phyloP scores from a whole-genome alignment of 1,284 basidiomycete genomes.

The Vanrija sp. region DNA sequence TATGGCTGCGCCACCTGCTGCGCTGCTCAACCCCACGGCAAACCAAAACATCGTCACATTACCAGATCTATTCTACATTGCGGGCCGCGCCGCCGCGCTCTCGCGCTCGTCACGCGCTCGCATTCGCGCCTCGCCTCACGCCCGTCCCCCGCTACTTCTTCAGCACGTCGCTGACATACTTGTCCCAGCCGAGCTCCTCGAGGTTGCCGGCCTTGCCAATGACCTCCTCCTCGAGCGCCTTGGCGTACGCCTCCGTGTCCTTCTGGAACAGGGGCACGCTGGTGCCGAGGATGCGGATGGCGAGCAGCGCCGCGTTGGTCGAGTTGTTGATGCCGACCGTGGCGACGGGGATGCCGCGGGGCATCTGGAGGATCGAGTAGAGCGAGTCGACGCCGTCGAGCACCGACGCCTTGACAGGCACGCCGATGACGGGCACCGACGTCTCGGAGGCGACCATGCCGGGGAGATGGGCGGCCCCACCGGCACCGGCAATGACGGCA shows the following conservation, averaged over 20 bases:
- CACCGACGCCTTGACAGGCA: constrained; percentile 91
- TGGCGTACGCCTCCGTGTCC: constrained; percentile 73
- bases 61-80: no score
- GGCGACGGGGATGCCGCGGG: constrained; percentile 94
- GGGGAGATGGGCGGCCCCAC: constrained; percentile 93
- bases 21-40: no score
- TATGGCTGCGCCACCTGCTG: no score
- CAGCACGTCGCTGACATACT: constrained; percentile 56
- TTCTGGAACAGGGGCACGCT: constrained; percentile 64
- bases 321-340: constrained; percentile 97
- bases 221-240: constrained; percentile 74
- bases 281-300: constrained; percentile 78
- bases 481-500: constrained; percentile 89
- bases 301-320: constrained; percentile 88
- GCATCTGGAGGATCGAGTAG: constrained; percentile 99
- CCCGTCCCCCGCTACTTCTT: constrained; percentile 45
- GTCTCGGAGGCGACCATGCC: constrained; percentile 98
- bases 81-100: no score
- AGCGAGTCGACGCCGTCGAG: constrained; percentile 95
- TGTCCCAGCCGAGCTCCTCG: constrained; percentile 78
- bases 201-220: constrained; percentile 75
- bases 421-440: constrained; percentile 86
- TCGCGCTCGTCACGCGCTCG: no score
- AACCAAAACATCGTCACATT: no score
- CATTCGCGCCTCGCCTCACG: no score